Conservation (phyloP, 768 basidiomycete species). For the Suillus sp. region DNA sequence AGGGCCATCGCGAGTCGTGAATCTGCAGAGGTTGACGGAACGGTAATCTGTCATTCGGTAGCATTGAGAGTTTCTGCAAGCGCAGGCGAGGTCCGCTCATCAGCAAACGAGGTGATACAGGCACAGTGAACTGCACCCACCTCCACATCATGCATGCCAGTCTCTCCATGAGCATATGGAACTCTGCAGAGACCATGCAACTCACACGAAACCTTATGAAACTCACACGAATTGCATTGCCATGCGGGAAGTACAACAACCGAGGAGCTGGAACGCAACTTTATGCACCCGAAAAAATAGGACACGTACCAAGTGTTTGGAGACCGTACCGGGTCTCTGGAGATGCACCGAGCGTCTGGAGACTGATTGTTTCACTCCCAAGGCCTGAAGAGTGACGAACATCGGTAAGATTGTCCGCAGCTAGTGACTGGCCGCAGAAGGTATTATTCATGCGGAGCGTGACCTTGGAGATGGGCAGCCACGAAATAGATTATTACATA, state of each 20-base stretch:
- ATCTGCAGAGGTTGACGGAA: not conserved
- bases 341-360: not conserved
- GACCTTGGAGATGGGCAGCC: not conserved
- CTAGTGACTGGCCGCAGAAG: not conserved
- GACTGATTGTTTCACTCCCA: constrained; percentile 3
- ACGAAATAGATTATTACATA: not conserved
- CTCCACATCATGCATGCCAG: not conserved
- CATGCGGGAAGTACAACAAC: not conserved
- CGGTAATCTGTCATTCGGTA: not conserved
- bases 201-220: not conserved
- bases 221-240: not conserved
- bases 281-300: not conserved
- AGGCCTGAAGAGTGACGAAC: not conserved
- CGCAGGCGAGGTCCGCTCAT: not conserved
- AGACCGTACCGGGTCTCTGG: not conserved
- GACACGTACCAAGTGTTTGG: not conserved
- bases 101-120: not conserved
- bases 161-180: not conserved
- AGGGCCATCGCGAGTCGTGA: not conserved
- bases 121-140: not conserved
- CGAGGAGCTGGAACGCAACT: not conserved
- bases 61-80: not conserved
- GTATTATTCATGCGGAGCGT: not conserved
- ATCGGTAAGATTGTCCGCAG: not conserved
- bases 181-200: not conserved